Conservation (phyloP, 1,284 basidiomycete species). For the Trichosporon inkin region DNA sequence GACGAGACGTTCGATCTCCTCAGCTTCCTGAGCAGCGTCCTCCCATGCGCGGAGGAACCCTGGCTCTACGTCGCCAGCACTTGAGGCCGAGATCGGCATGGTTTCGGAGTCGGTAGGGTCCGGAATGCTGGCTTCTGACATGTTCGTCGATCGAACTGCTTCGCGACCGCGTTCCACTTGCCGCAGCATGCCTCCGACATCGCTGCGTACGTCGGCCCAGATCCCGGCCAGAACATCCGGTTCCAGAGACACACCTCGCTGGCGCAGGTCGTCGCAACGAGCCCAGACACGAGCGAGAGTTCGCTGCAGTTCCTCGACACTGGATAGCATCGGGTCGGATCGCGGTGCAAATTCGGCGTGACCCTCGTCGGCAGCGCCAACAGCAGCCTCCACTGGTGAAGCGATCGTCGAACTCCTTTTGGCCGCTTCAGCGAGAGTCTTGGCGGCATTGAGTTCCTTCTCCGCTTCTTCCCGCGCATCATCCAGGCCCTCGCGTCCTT, state of each 20-base stretch:
- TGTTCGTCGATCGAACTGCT: slow-evolving; percentile 3
- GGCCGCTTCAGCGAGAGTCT: not conserved
- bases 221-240: not conserved
- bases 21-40: slow-evolving; percentile 9
- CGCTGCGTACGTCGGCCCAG: slow-evolving; percentile 21
- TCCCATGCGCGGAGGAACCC: slow-evolving; percentile 32
- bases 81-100: not conserved
- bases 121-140: not conserved
- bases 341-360: slow-evolving; percentile 17
- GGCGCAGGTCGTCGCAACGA: slow-evolving; percentile 17
- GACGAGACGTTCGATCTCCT: slow-evolving; percentile 16
- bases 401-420: not conserved
- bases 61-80: slow-evolving; percentile 17
- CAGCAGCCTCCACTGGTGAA: not conserved
- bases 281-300: slow-evolving; percentile 21
- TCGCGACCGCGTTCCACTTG: slow-evolving; percentile 22
- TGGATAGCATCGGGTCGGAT: slow-evolving; percentile 9
- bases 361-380: not conserved
- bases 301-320: slow-evolving; percentile 22
- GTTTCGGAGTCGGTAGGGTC: slow-evolving; percentile 8
- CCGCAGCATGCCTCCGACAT: slow-evolving; percentile 22
- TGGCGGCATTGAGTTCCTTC: slow-evolving; percentile 8
- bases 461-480: slow-evolving; percentile 18
- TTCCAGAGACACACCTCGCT: not conserved
- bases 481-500: slow-evolving; percentile 26